Evolutionary conservation across 768 basidiomycete genomes (phyloP).

Genomic region (Roridomyces roridus): DNA sequence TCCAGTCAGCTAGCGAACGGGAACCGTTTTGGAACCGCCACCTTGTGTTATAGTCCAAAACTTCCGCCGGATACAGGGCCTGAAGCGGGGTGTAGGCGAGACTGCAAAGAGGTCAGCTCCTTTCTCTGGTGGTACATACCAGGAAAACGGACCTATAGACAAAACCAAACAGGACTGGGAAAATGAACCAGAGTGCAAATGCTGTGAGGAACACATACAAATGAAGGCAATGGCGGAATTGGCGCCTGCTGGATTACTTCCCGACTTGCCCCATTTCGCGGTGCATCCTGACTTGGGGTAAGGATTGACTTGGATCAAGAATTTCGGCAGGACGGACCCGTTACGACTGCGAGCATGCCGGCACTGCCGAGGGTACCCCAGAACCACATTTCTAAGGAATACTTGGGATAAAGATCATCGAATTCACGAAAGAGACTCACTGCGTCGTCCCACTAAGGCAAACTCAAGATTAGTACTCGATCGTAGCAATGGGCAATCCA

Average conservation of each 20-base stretch:
- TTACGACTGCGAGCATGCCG: conserved; percentile 27
- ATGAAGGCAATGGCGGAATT: conserved; percentile 34
- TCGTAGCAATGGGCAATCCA: no score
- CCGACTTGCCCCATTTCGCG: conserved; percentile 25
- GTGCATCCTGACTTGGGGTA: conserved; percentile 25
- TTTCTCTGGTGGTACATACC: background rate
- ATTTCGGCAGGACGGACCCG: conserved; percentile 13
- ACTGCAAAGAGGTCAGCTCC: background rate
- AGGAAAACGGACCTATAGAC: conserved; percentile 35
- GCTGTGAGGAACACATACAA: conserved; percentile 13
- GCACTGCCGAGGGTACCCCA: conserved; percentile 31
- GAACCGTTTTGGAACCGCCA: background rate
- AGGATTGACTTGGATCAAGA: background rate
- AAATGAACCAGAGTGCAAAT: background rate
- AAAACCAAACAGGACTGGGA: conserved; percentile 44
- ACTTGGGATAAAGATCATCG: background rate
- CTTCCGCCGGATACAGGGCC: conserved; percentile 47
- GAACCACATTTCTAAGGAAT: conserved; percentile 30
- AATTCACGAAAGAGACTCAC: background rate
- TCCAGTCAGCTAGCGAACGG: background rate
- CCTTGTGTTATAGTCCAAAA: conserved; percentile 44
- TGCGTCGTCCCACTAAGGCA: conserved; percentile 30
- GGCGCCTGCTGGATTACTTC: conserved; percentile 25
- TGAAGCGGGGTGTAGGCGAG: conserved; percentile 48
- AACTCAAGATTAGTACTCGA: background rate